Evolutionary conservation across 257 asterid genomes (phyloP), one percentile per base, ranked within the genome.

Genomic region (Fraxinus cuspidata): DNA sequence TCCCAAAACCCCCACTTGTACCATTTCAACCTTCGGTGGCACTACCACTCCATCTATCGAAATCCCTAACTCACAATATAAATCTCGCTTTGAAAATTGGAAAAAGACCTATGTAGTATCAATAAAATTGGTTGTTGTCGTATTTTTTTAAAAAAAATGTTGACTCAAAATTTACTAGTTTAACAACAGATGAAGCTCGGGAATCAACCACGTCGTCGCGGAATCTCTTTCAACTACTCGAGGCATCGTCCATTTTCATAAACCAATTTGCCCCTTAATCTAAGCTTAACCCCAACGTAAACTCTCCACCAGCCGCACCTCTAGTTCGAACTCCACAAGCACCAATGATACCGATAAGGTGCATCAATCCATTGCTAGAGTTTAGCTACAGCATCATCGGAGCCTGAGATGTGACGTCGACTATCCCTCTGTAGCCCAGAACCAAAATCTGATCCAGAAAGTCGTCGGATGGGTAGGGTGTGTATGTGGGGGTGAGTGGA

Each of bases 251-350:
- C 84, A 85, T 85, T 80, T 80, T 85, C 88, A 87, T 76, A 53
- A 84, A 92, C 68, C 90, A 96, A 53, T 87, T 76, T 44, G 86
- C 91, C 82, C 97, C 92, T 40, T 88, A 93, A 51, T 95, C 99
- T 77, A 91, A 88, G 84, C 98, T 93, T 89, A 95, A 77, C 60
- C 97, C 98, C 66, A 95, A 78, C 15, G 99, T 97, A 82, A 90
- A 95, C 34, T 90, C 89, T 11, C 85, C 90, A 0, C 88, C 83
- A 53, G 12, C 10, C 3, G 11, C 27, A 53, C 88, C 85, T 19
- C 87, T 88, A 34, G 86, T 83, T 19, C 87, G 90, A 16, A 77
- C 83, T 12, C 84, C 88, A 49, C 78, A 83, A 2, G 67, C 78
- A 3, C 86, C 82, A 27, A 88, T 89, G 40, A 83, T 12, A 68